These are phyloP conservation scores for Epichloe gansuensis DNA, from an alignment of 2,329 filamentous ascomycete genomes.

Conservation along the genomic window DNA sequence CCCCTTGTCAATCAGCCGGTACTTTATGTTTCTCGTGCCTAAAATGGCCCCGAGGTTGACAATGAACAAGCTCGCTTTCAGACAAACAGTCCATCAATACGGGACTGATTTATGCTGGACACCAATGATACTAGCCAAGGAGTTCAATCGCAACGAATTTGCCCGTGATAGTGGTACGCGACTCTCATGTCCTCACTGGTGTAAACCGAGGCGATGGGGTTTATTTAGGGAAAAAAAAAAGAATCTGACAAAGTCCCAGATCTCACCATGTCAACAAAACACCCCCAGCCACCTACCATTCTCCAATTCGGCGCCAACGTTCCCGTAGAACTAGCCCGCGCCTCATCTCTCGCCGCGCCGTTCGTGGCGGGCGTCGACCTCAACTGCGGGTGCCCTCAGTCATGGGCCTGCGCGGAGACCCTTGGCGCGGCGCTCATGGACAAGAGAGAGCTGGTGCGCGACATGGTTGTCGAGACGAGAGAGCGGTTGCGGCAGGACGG, in stretches of 20 bases:
- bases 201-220: too few relatives aligned
- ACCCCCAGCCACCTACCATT: conserved; percentile 44
- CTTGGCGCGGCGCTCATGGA: conserved; percentile 60
- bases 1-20: background rate
- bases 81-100: conserved; percentile 52
- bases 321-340: conserved; percentile 47
- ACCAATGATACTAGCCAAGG: conserved; percentile 58
- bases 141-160: conserved; percentile 49
- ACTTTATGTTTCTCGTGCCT: background rate
- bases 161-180: conserved; percentile 45
- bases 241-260: conserved; percentile 24
- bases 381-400: conserved; percentile 62
- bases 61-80: conserved; percentile 46
- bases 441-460: conserved; percentile 48
- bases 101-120: conserved; percentile 57
- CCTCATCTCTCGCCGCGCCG: conserved; percentile 47
- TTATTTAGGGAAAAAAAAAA: background rate
- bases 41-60: conserved; percentile 3
- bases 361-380: conserved; percentile 53
- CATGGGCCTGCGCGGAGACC: conserved; percentile 56
- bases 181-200: too few relatives aligned
- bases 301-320: conserved; percentile 55
- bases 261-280: conserved; percentile 44
- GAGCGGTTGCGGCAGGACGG: conserved; percentile 36
- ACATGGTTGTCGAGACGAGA: conserved; percentile 49